Conservation (phyloP, 495 filamentous ascomycete species). For the Lepidopterella palustris region DNA sequence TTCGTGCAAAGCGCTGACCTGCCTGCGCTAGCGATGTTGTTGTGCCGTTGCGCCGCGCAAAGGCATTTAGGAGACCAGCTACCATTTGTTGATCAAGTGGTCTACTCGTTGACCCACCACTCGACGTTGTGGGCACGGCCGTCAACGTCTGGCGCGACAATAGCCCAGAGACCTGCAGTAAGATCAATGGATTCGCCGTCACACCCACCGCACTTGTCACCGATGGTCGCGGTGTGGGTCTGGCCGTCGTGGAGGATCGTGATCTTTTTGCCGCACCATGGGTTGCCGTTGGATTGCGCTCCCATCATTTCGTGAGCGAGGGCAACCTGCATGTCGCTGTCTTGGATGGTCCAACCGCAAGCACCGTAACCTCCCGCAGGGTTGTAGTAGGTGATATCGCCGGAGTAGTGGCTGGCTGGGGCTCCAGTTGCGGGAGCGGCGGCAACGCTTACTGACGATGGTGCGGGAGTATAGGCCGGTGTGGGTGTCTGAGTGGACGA, state of each 20-base stretch:
- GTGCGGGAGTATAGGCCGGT: conserved; percentile 3
- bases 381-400: conserved; percentile 41
- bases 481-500: not conserved
- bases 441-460: not conserved
- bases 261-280: conserved; percentile 36
- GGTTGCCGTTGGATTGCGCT: conserved; percentile 40
- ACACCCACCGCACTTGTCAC: conserved; percentile 34
- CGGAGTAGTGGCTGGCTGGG: conserved; percentile 23
- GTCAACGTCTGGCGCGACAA: conserved; percentile 10
- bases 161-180: not conserved
- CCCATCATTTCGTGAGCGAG: conserved; percentile 26
- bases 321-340: conserved; percentile 35
- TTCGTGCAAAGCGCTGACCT: conserved; percentile 4
- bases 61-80: not conserved
- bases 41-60: not conserved
- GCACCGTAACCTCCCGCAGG: conserved; percentile 36
- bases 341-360: conserved; percentile 33
- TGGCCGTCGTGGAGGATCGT: conserved; percentile 26
- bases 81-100: not conserved
- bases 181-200: conserved; percentile 25
- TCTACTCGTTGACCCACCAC: conserved; percentile 22
- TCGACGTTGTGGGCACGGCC: conserved; percentile 22
- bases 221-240: conserved; percentile 25
- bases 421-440: conserved; percentile 2
- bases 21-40: conserved; percentile 1